phyloP scores from a whole-genome alignment of 495 filamentous ascomycete genomes.

The Geoglossum glabrum region DNA sequence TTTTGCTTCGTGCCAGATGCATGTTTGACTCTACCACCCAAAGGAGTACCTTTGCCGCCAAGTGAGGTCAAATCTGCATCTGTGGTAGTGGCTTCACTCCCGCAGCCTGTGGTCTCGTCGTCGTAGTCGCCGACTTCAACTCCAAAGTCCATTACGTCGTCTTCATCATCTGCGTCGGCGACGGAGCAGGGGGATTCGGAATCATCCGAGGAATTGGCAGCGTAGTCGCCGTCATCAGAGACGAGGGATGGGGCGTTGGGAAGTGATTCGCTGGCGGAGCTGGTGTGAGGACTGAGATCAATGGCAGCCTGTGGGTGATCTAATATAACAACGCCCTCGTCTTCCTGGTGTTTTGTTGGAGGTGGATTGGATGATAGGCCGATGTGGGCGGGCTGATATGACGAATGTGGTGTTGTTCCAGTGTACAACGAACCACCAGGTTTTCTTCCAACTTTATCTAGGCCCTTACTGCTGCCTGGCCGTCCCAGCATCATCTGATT shows the following conservation, averaged over 20 bases:
- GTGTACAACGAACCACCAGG: background rate
- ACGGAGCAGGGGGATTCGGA: conserved; percentile 2
- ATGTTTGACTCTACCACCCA: background rate
- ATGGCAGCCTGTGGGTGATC: conserved; percentile 13
- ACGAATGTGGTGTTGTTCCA: background rate
- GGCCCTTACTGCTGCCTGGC: conserved; percentile 34
- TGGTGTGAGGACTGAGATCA: conserved; percentile 60
- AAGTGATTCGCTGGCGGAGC: conserved; percentile 38
- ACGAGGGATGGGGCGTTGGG: conserved; percentile 57
- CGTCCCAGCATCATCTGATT: conserved; percentile 22
- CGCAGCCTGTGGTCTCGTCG: conserved; percentile 15
- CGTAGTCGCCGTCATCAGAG: conserved; percentile 69
- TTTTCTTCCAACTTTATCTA: conserved; percentile 13
- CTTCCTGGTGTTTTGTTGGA: conserved; percentile 4
- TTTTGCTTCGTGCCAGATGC: background rate
- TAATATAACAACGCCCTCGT: conserved; percentile 13
- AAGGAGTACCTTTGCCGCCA: background rate
- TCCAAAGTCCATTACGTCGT: conserved; percentile 7
- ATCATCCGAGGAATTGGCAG: conserved; percentile 26
- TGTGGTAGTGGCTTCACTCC: background rate
- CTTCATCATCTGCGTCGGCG: conserved; percentile 20
- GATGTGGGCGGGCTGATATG: background rate
- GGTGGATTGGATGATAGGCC: background rate
- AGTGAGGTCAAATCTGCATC: background rate
- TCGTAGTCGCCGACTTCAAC: conserved; percentile 38